phyloP scores from a whole-genome alignment of 2,329 filamentous ascomycete genomes.

The Fusarium sp. region DNA sequence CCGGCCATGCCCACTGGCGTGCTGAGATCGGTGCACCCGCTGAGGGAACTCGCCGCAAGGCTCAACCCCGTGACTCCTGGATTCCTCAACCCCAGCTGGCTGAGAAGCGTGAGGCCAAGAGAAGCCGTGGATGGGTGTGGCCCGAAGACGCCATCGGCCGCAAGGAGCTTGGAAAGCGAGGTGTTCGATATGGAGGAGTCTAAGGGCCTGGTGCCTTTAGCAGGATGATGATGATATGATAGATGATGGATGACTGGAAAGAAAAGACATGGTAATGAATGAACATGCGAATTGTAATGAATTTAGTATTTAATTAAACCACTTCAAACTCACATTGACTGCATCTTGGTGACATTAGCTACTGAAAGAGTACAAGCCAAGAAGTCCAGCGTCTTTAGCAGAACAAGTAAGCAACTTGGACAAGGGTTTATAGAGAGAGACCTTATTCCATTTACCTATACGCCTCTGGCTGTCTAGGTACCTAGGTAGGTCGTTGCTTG shows the following conservation, averaged over 20 bases:
- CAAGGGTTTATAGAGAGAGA: background rate
- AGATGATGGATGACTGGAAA: slow-evolving; percentile 30
- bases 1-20: slow-evolving; percentile 70
- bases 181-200: slow-evolving; percentile 64
- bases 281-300: slow-evolving; percentile 7
- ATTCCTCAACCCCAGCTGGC: slow-evolving; percentile 78
- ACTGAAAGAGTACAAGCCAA: background rate
- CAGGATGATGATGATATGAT: slow-evolving; percentile 22
- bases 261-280: slow-evolving; percentile 30
- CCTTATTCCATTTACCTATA: background rate
- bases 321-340: background rate
- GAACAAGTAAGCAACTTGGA: background rate
- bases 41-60: slow-evolving; percentile 76
- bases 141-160: slow-evolving; percentile 78
- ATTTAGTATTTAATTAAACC: slow-evolving; percentile 28
- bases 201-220: slow-evolving; percentile 25
- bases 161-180: slow-evolving; percentile 76
- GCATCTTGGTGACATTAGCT: background rate
- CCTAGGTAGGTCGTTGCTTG: too few species aligned
- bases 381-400: background rate
- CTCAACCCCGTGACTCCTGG: slow-evolving; percentile 76
- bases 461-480: background rate
- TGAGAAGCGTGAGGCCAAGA: slow-evolving; percentile 81
- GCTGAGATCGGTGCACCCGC: slow-evolving; percentile 80
- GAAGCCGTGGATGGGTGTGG: slow-evolving; percentile 77